Base-by-base conservation (phyloP, 768 basidiomycete genomes). In the Tylopilus intermedius region DNA sequence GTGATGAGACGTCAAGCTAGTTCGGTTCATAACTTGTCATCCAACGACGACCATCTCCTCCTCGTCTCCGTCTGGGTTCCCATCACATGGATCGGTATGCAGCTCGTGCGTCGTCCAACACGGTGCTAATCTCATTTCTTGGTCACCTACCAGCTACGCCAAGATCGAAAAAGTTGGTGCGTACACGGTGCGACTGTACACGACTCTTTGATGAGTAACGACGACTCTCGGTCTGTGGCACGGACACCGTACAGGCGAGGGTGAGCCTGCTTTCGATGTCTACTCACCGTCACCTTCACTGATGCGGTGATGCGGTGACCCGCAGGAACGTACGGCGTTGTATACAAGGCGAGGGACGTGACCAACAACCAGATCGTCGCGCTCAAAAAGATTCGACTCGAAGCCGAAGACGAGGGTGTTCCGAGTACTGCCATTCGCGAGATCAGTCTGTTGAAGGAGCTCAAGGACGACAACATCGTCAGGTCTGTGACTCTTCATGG, bases 101-200 rank as follows among this genome's bases (percentile, higher is more conserved):
- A 18, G 3, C 51, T 45, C 37, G 45, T 39, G 38, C 48, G 49
- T 50, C 45, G 49, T 56, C 21, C n/a, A 47, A 26, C 43, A 51
- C 27, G 24, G 29, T 40, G 51, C 59, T 66, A 50, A 71, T 54
- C 26, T 39, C n/a, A 18, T 13, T 15, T n/a, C 45, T 45, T 32
- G n/a, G 32, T 45, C 45, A 66, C 72, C 30, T 30, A 30, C 30
- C 58, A 95, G 95, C 64, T 97, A 97, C 72, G 87, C 90, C 58
- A 96, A 94, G 80, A 83, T 97, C 61, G 94, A 97, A 77, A 97
- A 97, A 86, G 83, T 97, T 64, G 94, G 94, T 96, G 74, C 75
- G 90, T 86, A 61, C 60, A 54, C 58, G 49, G 44, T 48, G 24
- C 56, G 45, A 42, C 51, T 45, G 10, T 38, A 30, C 47, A 44